phyloP scores from a whole-genome alignment of 768 basidiomycete species.

The Collybia sordida region DNA sequence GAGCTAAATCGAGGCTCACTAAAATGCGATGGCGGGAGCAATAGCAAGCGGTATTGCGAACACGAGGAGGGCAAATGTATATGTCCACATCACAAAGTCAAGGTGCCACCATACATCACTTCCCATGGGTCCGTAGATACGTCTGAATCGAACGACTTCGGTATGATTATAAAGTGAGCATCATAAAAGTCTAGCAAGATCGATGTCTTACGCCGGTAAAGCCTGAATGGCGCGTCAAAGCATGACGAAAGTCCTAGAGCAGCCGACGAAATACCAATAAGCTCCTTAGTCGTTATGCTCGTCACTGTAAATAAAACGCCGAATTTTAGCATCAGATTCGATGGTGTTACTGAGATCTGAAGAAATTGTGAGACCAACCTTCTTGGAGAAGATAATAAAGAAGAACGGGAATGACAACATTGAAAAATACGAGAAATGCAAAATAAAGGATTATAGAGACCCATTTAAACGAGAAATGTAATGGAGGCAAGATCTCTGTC shows the following conservation, averaged over 20 bases:
- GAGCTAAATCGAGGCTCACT: conserved; percentile 8
- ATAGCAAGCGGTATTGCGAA: conserved; percentile 28
- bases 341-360: too few species aligned
- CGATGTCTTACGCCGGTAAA: conserved; percentile 25
- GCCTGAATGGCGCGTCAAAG: conserved; percentile 27
- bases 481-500: background rate
- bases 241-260: conserved; percentile 29
- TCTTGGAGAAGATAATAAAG: conserved; percentile 26
- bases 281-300: conserved; percentile 17
- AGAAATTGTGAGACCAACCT: conserved; percentile 13
- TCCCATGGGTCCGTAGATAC: conserved; percentile 24
- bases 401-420: conserved; percentile 24
- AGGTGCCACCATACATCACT: conserved; percentile 28
- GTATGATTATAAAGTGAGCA: background rate
- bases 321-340: background rate
- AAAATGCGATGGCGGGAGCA: conserved; percentile 24
- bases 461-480: background rate
- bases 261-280: conserved; percentile 28
- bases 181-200: background rate
- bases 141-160: conserved; percentile 20
- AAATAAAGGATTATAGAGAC: conserved; percentile 13
- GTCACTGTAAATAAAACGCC: conserved; percentile 14
- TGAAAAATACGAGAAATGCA: conserved; percentile 24
- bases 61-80: conserved; percentile 24
- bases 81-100: conserved; percentile 33